A percentile compares a stretch with the other conserved stretches of the same genome.
Evolutionary conservation across 179 eudicot species (phyloP).

Genomic region (Nepenthes alata): DNA sequence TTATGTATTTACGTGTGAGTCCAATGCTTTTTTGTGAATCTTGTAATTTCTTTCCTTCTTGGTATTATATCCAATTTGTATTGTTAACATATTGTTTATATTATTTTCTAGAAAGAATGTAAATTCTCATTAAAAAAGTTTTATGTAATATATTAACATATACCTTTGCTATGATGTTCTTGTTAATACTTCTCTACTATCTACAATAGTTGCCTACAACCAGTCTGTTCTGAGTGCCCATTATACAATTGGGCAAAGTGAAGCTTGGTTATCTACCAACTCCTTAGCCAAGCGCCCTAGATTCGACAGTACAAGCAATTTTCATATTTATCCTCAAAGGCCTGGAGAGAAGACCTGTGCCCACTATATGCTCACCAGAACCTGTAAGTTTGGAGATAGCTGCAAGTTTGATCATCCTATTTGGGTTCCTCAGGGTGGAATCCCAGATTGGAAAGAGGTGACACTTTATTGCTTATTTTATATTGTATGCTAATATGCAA

Average conservation of each 20-base stretch:
- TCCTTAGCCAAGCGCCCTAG: conserved; percentile 92
- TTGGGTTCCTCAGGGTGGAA: conserved; percentile 99
- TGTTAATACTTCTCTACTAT: conserved; percentile 45
- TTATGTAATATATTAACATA: conserved; percentile 28
- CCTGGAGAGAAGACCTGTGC: conserved; percentile 97
- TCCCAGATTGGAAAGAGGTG: conserved; percentile 99
- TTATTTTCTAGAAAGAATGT: conserved; percentile 13
- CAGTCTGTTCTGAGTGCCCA: conserved; percentile 70
- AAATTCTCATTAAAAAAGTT: conserved; percentile 13
- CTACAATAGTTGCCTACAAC: conserved; percentile 74
- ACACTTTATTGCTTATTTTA: conserved; percentile 30
- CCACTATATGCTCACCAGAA: conserved; percentile 96
- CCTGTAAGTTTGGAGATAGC: conserved; percentile 94
- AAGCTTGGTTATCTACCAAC: conserved; percentile 80
- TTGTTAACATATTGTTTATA: conserved; percentile 1
- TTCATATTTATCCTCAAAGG: conserved; percentile 97
- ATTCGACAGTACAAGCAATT: conserved; percentile 72
- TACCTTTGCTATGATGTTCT: conserved; percentile 18
- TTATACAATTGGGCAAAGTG: conserved; percentile 69
- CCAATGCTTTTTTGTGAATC: neutral
- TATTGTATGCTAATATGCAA: conserved; percentile 7
- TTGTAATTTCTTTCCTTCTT: conserved; percentile 2
- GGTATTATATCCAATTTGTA: neutral
- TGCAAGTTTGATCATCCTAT: conserved; percentile 99
- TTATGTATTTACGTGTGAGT: too few relatives aligned